Conservation (phyloP, 164 flowering plant species). For the Houttuynia cordata region DNA sequence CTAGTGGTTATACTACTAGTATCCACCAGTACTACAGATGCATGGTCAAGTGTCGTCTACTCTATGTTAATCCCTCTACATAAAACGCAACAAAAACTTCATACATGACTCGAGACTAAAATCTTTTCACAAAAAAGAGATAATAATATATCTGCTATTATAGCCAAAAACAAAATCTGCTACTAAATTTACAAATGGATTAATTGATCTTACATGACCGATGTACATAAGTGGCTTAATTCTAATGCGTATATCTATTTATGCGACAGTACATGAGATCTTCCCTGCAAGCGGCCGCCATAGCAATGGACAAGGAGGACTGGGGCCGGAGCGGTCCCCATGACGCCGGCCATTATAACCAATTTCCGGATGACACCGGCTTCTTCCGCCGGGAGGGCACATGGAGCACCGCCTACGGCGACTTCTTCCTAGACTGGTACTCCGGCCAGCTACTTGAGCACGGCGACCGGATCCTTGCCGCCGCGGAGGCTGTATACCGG, state of each 20-base stretch:
- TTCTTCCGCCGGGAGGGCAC: conserved; percentile 74
- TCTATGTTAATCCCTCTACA: too few species aligned
- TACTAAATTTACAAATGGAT: too few species aligned
- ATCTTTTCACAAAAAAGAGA: too few species aligned
- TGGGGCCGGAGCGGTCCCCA: conserved; percentile 85
- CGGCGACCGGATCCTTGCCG: conserved; percentile 54
- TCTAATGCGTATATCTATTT: background rate
- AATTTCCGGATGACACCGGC: conserved; percentile 81
- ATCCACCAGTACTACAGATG: too few species aligned
- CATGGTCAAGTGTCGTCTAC: too few species aligned
- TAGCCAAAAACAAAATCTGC: too few species aligned
- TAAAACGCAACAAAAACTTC: too few species aligned
- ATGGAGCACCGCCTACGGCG: conserved; percentile 70
- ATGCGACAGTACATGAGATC: conserved; percentile 14
- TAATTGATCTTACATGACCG: too few species aligned
- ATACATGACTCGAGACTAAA: too few species aligned
- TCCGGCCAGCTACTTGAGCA: conserved; percentile 54
- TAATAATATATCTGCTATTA: too few species aligned
- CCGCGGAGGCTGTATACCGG: conserved; percentile 50
- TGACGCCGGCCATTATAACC: conserved; percentile 75
- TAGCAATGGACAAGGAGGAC: conserved; percentile 37
- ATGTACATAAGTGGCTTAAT: too few species aligned
- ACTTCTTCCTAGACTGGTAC: conserved; percentile 79
- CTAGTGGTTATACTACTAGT: too few species aligned
- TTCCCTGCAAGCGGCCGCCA: conserved; percentile 68